Conservation (phyloP, 164 flowering plant genomes). For the Tinospora cordifolia region DNA sequence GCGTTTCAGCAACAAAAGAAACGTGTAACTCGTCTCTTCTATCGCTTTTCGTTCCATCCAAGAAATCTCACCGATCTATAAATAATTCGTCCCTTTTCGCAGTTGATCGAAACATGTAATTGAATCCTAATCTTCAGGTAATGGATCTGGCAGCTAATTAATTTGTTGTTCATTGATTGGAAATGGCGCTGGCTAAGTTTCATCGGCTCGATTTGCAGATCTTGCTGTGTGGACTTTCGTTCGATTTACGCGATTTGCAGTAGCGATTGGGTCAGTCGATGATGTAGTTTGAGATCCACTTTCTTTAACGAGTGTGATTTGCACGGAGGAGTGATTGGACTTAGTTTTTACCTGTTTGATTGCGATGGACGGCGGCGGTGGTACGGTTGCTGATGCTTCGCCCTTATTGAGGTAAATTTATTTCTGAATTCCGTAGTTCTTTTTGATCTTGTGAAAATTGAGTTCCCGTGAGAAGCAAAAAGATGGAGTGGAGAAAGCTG, state of each 20-base stretch:
- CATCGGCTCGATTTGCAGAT: background rate
- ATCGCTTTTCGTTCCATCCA: too few species aligned
- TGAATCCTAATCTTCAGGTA: background rate
- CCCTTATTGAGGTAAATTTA: slow-evolving; percentile 14
- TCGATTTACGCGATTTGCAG: background rate
- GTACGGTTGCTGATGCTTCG: slow-evolving; percentile 9
- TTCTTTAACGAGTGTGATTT: background rate
- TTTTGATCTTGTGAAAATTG: background rate
- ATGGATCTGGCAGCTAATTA: background rate
- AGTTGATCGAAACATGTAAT: background rate
- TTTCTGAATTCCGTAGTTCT: background rate
- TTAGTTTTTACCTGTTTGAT: slow-evolving; percentile 2
- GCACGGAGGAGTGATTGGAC: background rate
- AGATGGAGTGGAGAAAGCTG: background rate
- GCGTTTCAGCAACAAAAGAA: background rate
- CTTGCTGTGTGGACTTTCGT: background rate
- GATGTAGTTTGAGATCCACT: slow-evolving; percentile 1
- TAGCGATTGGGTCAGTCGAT: background rate
- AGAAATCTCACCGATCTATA: too few species aligned
- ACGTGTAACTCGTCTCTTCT: too few species aligned
- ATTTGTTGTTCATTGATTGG: background rate
- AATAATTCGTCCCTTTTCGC: background rate
- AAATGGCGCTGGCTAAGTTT: background rate
- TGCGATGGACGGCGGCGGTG: slow-evolving; percentile 17
- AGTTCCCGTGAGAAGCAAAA: background rate